phyloP scores from a whole-genome alignment of 2,329 filamentous ascomycete species.

The Fusarium tanahbumbuense region DNA sequence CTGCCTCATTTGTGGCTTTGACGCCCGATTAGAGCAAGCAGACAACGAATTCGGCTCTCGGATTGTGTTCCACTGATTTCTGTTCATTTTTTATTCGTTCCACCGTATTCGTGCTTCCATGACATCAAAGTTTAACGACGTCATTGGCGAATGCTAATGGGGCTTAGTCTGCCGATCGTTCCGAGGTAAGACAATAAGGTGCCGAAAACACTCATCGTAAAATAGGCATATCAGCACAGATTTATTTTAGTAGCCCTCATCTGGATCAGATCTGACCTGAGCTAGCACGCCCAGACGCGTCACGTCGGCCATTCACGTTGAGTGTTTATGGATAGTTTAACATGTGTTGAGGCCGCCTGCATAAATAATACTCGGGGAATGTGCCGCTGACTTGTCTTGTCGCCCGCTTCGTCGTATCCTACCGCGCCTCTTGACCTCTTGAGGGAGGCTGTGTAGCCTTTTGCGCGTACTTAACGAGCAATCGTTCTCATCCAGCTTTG shows the following conservation, averaged over 20 bases:
- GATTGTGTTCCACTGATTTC: background rate
- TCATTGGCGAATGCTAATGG: background rate
- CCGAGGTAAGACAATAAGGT: background rate
- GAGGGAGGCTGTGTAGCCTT: background rate
- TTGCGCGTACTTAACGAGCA: background rate
- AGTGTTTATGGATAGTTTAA: background rate
- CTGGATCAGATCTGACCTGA: background rate
- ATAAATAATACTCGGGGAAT: background rate
- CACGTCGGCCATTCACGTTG: background rate
- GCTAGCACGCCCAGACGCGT: background rate
- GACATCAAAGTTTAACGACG: background rate
- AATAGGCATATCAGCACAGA: too few species aligned
- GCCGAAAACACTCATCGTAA: background rate
- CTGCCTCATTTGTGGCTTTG: background rate
- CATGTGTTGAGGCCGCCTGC: background rate
- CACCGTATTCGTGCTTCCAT: background rate
- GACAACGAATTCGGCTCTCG: background rate
- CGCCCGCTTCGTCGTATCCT: background rate
- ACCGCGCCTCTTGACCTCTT: background rate
- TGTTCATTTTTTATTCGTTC: background rate
- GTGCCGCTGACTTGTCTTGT: background rate
- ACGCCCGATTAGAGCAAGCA: background rate
- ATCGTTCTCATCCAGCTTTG: background rate
- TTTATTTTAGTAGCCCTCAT: background rate
- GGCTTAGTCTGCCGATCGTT: constrained; percentile 10